phyloP scores from a whole-genome alignment of 495 filamentous ascomycete species.

The Astrothelium macrocarpum region DNA sequence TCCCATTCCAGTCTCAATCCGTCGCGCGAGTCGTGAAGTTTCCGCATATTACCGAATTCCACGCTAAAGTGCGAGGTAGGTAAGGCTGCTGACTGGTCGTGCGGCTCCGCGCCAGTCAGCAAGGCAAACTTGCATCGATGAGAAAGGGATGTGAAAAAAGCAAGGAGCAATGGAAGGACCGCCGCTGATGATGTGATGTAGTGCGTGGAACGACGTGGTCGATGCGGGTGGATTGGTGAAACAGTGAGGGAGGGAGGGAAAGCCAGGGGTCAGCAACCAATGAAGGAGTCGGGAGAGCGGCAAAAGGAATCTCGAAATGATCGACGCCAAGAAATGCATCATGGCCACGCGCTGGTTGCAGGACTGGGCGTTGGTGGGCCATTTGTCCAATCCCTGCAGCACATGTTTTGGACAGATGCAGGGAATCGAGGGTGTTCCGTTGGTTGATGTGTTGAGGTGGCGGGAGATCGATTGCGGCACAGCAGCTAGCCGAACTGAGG shows the following conservation, averaged over 20 bases:
- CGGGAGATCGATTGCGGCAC: not conserved
- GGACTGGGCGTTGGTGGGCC: not conserved
- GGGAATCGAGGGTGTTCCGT: not conserved
- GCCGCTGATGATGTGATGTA: not conserved
- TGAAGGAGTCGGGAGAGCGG: not conserved
- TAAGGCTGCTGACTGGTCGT: not conserved
- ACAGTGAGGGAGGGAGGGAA: not conserved
- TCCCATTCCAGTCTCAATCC: not conserved
- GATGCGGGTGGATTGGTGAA: not conserved
- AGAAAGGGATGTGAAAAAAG: not conserved
- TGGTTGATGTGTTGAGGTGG: not conserved
- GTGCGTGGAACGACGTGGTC: not conserved
- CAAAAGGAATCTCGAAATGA: not conserved
- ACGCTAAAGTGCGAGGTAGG: not conserved
- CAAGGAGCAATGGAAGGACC: not conserved
- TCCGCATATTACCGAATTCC: not conserved
- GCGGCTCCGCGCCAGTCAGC: not conserved
- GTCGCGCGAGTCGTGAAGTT: not conserved
- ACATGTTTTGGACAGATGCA: not conserved
- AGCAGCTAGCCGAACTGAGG: not conserved
- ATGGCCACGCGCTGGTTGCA: not conserved
- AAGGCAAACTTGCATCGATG: not conserved
- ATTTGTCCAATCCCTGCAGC: not conserved
- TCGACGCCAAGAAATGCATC: constrained; percentile 1
- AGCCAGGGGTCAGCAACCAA: not conserved